Evolutionary conservation across 2,329 filamentous ascomycete species (phyloP).

Genomic region (Diaporthe nobilis): DNA sequence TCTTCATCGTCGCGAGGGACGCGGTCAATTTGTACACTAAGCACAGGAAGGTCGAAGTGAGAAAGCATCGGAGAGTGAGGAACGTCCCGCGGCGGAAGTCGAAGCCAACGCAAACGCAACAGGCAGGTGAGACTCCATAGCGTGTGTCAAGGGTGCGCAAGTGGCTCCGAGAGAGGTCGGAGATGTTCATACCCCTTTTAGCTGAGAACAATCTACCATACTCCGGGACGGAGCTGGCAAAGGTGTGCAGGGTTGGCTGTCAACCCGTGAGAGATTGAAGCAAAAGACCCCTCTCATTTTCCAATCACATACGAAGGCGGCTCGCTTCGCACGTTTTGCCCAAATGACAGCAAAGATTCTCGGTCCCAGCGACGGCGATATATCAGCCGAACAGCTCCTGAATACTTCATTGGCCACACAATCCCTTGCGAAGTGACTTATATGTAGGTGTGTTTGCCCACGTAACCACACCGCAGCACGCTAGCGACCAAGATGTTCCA

Average conservation of each 20-base stretch:
- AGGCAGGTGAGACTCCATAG: not conserved
- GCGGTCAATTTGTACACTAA: slow-evolving; percentile 73
- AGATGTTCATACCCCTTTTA: not conserved
- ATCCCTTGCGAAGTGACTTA: not conserved
- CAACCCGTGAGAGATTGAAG: not conserved
- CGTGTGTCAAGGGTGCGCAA: not conserved
- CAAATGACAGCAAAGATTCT: not conserved
- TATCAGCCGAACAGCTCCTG: not conserved
- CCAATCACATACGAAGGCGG: not conserved
- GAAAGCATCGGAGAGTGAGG: slow-evolving; percentile 67
- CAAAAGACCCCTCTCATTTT: not conserved
- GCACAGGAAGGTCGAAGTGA: slow-evolving; percentile 71
- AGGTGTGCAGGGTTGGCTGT: not conserved
- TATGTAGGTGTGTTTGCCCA: not conserved
- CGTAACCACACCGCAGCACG: not conserved
- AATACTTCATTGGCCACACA: not conserved
- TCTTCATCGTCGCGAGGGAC: slow-evolving; percentile 89
- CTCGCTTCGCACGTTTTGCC: not conserved
- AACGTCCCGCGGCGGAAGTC: slow-evolving; percentile 54
- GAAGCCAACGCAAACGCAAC: slow-evolving; percentile 25
- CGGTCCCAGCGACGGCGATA: not conserved
- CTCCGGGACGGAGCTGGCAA: not conserved
- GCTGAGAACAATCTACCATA: not conserved
- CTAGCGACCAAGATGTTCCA: not conserved
- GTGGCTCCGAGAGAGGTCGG: not conserved